Evolutionary conservation across 2,329 filamentous ascomycete genomes (phyloP).

Genomic region (Sclerotinia borealis): DNA sequence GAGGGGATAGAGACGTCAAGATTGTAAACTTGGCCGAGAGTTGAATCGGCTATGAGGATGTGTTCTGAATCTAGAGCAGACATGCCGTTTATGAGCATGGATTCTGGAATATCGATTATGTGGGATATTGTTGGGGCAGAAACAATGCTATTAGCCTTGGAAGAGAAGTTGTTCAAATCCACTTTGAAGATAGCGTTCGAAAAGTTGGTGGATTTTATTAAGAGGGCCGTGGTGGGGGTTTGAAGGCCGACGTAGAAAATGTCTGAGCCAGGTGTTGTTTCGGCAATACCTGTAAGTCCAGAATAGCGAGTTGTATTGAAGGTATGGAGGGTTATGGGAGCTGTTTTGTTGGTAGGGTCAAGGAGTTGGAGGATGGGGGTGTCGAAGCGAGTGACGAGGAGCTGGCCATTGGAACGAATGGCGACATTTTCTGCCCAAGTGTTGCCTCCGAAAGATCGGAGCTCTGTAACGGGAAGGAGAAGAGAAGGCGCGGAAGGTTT

Average conservation of each 20-base stretch:
- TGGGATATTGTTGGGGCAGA: constrained; percentile 7
- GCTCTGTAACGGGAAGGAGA: constrained; percentile 13
- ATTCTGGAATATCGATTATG: constrained; percentile 9
- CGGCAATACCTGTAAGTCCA: constrained; percentile 25
- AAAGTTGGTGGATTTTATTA: constrained; percentile 20
- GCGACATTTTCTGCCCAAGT: constrained; percentile 34
- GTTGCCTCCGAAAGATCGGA: constrained; percentile 7
- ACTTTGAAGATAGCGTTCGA: constrained; percentile 23
- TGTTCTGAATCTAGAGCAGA: constrained; percentile 16
- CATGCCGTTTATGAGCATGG: constrained; percentile 26
- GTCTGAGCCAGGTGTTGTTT: constrained; percentile 20
- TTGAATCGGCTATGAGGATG: constrained; percentile 24
- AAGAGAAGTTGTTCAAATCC: constrained; percentile 18
- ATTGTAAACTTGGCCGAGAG: constrained; percentile 21
- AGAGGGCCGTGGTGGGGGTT: constrained; percentile 29
- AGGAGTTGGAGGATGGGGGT: constrained; percentile 33
- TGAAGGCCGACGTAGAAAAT: constrained; percentile 26
- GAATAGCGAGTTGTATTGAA: constrained; percentile 28
- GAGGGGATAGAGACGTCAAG: constrained; percentile 22
- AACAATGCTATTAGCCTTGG: background rate
- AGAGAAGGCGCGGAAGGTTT: background rate
- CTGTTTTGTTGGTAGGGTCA: constrained; percentile 23
- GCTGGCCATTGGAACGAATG: constrained; percentile 32
- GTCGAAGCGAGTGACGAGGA: constrained; percentile 32
- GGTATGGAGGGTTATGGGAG: constrained; percentile 24